Conservation (phyloP, 2,329 filamentous ascomycete genomes). For the Calonectria pseudoreteaudii region DNA sequence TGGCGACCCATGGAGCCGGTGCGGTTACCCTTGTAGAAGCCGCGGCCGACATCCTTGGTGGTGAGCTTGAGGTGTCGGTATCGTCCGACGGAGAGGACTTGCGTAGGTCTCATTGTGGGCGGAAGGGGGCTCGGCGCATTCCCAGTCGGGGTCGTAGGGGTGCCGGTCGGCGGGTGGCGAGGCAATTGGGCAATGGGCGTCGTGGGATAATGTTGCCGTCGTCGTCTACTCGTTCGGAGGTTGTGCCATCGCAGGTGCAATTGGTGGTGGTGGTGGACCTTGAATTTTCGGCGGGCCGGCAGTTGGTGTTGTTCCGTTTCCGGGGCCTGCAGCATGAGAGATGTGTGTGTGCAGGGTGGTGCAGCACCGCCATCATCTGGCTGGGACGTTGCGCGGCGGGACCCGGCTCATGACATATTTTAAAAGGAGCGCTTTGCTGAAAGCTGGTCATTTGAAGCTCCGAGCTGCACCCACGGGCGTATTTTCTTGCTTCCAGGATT, state of each 20-base stretch:
- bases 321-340: conserved; percentile 28
- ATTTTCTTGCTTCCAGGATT: background rate
- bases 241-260: conserved; percentile 12
- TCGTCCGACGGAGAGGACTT: conserved; percentile 72
- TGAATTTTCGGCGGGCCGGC: conserved; percentile 38
- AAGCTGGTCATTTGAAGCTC: background rate
- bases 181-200: conserved; percentile 10
- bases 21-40: conserved; percentile 97
- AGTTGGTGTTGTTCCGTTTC: conserved; percentile 47
- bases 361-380: conserved; percentile 9
- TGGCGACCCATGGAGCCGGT: conserved; percentile 89
- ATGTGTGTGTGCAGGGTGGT: conserved; percentile 33
- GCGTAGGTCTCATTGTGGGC: conserved; percentile 73
- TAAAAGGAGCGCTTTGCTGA: background rate
- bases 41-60: conserved; percentile 92
- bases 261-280: conserved; percentile 23
- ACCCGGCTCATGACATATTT: conserved; percentile 13
- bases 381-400: conserved; percentile 14
- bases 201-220: conserved; percentile 25
- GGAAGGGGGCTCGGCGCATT: conserved; percentile 10
- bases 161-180: conserved; percentile 11
- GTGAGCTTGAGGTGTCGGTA: conserved; percentile 84
- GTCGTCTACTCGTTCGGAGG: background rate
- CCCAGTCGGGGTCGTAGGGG: background rate
- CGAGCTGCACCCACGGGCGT: background rate